Percentiles rank a stretch among this genome's conserved stretches.
These are phyloP conservation scores for Xylariaceae sp. DNA, from an alignment of 2,329 filamentous ascomycete species.

Conservation along the genomic window DNA sequence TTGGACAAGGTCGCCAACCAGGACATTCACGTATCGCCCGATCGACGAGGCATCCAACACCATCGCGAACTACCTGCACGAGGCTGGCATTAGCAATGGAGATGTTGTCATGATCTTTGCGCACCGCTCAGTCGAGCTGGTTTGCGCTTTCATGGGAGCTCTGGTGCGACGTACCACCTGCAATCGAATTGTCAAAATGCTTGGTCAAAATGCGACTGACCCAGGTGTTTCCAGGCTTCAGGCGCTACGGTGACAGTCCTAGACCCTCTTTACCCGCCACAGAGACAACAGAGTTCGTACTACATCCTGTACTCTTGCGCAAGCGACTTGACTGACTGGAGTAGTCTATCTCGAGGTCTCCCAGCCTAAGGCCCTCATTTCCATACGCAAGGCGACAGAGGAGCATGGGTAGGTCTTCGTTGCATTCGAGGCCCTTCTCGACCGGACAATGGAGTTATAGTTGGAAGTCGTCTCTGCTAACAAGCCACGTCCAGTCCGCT, in stretches of 20 bases:
- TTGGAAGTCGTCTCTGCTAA: neutral
- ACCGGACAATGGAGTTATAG: neutral
- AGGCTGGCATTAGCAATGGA: constrained; percentile 65
- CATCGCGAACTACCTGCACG: constrained; percentile 71
- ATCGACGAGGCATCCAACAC: constrained; percentile 81
- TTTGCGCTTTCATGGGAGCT: constrained; percentile 71
- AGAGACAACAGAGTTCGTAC: constrained; percentile 57
- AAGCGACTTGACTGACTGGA: neutral
- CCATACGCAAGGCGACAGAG: constrained; percentile 65
- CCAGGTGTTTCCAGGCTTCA: constrained; percentile 32
- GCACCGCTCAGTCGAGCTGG: constrained; percentile 66
- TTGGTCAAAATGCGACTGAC: constrained; percentile 26
- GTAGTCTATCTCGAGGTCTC: constrained; percentile 70
- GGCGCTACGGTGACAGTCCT: constrained; percentile 62
- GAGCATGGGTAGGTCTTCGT: constrained; percentile 50
- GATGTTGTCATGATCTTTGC: constrained; percentile 94
- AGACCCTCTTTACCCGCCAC: constrained; percentile 77
- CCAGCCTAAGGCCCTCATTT: constrained; percentile 64
- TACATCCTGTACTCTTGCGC: neutral
- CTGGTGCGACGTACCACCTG: constrained; percentile 27
- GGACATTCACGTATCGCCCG: constrained; percentile 70
- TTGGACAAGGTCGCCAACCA: constrained; percentile 35
- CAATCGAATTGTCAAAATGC: constrained; percentile 34
- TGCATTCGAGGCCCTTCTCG: neutral
- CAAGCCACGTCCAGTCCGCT: constrained; percentile 38